Conservation (phyloP, 352 stramenopile species). For the Aphanomyces astaci region DNA sequence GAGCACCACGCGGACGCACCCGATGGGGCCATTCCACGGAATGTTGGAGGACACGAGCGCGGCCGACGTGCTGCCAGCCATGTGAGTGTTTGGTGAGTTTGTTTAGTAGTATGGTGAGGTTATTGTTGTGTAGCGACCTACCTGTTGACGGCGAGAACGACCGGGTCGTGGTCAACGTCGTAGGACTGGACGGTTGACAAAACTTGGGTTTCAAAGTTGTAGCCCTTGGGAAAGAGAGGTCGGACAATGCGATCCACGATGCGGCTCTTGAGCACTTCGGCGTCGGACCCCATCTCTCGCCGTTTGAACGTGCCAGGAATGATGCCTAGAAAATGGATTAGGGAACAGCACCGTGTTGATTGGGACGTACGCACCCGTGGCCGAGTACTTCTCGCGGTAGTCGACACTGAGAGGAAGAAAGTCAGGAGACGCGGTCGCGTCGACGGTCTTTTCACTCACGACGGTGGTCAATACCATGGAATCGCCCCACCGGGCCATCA, state of each 20-base stretch:
- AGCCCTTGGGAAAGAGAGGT: conserved; percentile 91
- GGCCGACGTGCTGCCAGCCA: conserved; percentile 58
- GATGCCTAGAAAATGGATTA: conserved; percentile 32
- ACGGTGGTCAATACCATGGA: conserved; percentile 82
- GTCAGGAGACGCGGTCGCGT: conserved; percentile 45
- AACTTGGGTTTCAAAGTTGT: conserved; percentile 94
- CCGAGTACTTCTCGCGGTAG: conserved; percentile 88
- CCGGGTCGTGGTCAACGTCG: conserved; percentile 74
- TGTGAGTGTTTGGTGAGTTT: too few species aligned
- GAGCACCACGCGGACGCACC: conserved; percentile 81
- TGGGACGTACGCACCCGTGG: conserved; percentile 32
- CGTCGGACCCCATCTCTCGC: conserved; percentile 88
- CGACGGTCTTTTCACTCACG: conserved; percentile 43
- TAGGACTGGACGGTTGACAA: conserved; percentile 84
- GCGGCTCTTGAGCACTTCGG: conserved; percentile 94
- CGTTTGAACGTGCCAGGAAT: conserved; percentile 85
- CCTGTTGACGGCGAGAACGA: conserved; percentile 82
- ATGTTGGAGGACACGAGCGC: conserved; percentile 81
- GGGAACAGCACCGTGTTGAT: neutral
- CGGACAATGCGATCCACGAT: conserved; percentile 95
- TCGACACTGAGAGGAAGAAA: conserved; percentile 92
- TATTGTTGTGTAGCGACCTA: neutral
- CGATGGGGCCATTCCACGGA: conserved; percentile 85
- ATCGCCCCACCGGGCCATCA: conserved; percentile 73
- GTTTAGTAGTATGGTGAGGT: too few species aligned